phyloP scores from a whole-genome alignment of 2,329 filamentous ascomycete species.

The Teratosphaeria nubilosa region DNA sequence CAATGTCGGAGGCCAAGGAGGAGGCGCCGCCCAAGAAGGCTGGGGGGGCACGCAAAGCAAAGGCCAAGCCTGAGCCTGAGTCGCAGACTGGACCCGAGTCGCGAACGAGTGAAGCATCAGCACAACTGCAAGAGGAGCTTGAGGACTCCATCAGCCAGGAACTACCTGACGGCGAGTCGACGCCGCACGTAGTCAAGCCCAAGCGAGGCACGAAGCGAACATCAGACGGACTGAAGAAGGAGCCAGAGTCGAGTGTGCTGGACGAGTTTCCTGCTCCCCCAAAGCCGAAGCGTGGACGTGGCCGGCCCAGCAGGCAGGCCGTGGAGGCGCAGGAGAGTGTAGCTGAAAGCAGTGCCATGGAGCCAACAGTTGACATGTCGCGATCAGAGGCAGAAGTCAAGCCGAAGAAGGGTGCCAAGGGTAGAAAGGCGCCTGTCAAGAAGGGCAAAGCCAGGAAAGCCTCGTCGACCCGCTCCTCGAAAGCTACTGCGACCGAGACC shows the following conservation, averaged over 20 bases:
- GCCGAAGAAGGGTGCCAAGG: not conserved
- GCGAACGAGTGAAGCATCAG: constrained; percentile 17
- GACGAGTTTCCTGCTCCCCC: constrained; percentile 12
- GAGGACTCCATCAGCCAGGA: constrained; percentile 19
- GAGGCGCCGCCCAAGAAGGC: constrained; percentile 19
- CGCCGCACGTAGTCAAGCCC: constrained; percentile 12
- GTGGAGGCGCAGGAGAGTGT: not conserved
- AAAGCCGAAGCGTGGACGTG: constrained; percentile 21
- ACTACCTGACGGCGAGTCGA: constrained; percentile 16
- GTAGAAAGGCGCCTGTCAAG: constrained; percentile 9
- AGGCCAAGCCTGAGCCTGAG: constrained; percentile 18
- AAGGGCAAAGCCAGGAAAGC: constrained; percentile 20
- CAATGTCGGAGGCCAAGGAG: constrained; percentile 17
- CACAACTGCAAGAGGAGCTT: constrained; percentile 23
- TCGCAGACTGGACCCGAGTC: constrained; percentile 10
- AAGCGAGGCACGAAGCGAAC: constrained; percentile 28
- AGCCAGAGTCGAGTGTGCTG: constrained; percentile 13
- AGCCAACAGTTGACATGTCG: not conserved
- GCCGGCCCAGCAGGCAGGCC: constrained; percentile 10
- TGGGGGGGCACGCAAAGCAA: constrained; percentile 20
- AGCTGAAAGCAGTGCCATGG: not conserved
- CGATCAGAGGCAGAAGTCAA: not conserved
- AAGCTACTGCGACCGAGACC: constrained; percentile 11
- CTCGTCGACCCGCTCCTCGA: constrained; percentile 16
- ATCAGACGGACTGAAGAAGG: constrained; percentile 27